Evolutionary conservation across 306 rosid genomes (phyloP), one percentile per base, ranked within the genome.

Genomic region (Hippophae gyantsensis): DNA sequence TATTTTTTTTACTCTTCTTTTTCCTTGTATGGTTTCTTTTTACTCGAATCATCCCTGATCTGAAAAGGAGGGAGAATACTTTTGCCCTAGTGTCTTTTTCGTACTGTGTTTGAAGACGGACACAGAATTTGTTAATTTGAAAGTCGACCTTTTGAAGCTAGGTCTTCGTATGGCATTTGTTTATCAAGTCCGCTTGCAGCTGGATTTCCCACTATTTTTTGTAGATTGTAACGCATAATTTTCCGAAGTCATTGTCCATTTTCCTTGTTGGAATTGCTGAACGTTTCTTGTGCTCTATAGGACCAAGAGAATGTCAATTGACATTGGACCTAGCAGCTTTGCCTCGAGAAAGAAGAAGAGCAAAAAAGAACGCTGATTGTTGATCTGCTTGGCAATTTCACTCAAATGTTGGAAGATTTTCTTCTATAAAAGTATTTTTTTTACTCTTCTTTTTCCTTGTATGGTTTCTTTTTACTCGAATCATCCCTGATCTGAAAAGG

Each of bases 281-380:
- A 32, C 38, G 0, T 32, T 32, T 32, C 38, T 49, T 9, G 1
- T 52, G 52, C 48, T 32, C 54, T 77, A 67, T 82, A 90, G 98
- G 69, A 71, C 92, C 12, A 90, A 90, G 71, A 85, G 98, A 79
- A 81, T 85, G 84, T 78, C 98, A 13, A 71, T 76, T 41, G 96
- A 83, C 76, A 74, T 90, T 59, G 95, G 95, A 72, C 98, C 92
- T 3, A 78, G 96, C 79, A 85, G 90, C 80, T 83, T 76, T 80
- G 96, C 96, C 46, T 78, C 96, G n/a, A 85, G 95, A 72, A 88
- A 92, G 84, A 90, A 90, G 83, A 92, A 88, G 79, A 76, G 73
- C 57, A 92, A 85, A 80, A 81, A 74, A 66, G 69, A 54, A 63
- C 56, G 52, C 0, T 43, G 43, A 50, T 49, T 83, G 76, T 69